Percentiles rank a stretch among this genome's conserved stretches.
Evolutionary conservation across 2,329 filamentous ascomycete species (phyloP).

Genomic region (Claviceps sp.): DNA sequence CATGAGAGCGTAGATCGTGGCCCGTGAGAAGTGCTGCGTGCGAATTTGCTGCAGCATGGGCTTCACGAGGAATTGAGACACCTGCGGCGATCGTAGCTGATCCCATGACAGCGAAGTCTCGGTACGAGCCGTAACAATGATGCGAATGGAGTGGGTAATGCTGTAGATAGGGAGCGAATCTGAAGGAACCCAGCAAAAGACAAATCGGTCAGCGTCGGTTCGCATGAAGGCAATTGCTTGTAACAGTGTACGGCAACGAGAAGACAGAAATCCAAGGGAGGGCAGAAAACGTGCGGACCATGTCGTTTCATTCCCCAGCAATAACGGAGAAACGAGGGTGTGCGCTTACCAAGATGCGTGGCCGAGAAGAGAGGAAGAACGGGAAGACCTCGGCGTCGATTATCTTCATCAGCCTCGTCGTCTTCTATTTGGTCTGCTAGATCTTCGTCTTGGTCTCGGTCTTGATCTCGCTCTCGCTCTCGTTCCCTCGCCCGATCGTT

Average conservation of each 20-base stretch:
- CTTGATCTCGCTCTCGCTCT: constrained; percentile 23
- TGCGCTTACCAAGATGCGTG: constrained; percentile 52
- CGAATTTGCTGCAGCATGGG: constrained; percentile 87
- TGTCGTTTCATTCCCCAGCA: too few species aligned
- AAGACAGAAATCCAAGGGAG: too few species aligned
- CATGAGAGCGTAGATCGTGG: constrained; percentile 79
- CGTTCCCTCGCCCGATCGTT: constrained; percentile 36
- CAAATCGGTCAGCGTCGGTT: background rate
- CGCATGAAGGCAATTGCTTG: background rate
- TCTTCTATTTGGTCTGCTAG: constrained; percentile 27
- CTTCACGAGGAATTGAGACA: constrained; percentile 91
- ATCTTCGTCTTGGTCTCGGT: constrained; percentile 31
- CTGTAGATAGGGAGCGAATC: constrained; percentile 81
- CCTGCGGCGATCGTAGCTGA: constrained; percentile 85
- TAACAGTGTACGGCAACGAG: background rate
- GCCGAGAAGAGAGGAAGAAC: constrained; percentile 69
- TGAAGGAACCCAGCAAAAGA: constrained; percentile 19
- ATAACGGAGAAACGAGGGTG: too few species aligned
- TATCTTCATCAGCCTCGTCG: constrained; percentile 19
- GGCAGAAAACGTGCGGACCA: too few species aligned
- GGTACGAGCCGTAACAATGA: constrained; percentile 70
- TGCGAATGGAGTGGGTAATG: constrained; percentile 78
- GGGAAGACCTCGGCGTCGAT: constrained; percentile 23
- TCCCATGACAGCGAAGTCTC: constrained; percentile 93
- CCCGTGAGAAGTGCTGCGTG: constrained; percentile 68